A percentile compares a stretch with the other conserved stretches of the same genome.
Conservation (phyloP, 495 filamentous ascomycete species). For the Aspergillus campestris region DNA sequence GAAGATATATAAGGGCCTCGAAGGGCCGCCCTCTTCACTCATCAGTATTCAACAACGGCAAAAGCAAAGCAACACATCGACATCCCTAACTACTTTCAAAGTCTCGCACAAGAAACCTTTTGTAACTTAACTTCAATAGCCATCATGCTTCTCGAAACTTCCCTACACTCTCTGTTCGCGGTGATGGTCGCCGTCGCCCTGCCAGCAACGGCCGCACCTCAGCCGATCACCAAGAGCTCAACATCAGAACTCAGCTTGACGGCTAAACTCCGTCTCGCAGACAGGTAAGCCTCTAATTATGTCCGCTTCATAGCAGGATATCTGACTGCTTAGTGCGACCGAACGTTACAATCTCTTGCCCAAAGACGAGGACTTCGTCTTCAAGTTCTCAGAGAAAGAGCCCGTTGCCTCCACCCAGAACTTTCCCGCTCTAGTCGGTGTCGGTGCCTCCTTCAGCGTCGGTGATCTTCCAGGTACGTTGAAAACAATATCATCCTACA, state of each 20-base stretch:
- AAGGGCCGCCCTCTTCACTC: neutral
- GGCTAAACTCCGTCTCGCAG: slow-evolving; percentile 17
- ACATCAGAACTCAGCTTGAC: slow-evolving; percentile 15
- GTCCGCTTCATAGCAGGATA: neutral
- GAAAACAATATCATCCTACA: slow-evolving; percentile 8
- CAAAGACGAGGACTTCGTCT: slow-evolving; percentile 31
- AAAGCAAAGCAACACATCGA: neutral
- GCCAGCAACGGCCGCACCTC: slow-evolving; percentile 13
- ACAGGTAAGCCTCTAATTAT: slow-evolving; percentile 10
- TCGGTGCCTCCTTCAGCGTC: slow-evolving; percentile 16
- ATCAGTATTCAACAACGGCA: neutral
- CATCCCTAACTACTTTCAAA: neutral
- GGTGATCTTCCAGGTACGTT: slow-evolving; percentile 20
- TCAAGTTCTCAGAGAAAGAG: slow-evolving; percentile 27
- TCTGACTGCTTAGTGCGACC: slow-evolving; percentile 9
- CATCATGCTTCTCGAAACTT: slow-evolving; percentile 10
- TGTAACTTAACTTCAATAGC: neutral
- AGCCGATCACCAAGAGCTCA: slow-evolving; percentile 7
- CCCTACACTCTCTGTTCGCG: slow-evolving; percentile 5
- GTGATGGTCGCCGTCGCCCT: slow-evolving; percentile 6
- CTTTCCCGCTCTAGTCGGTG: slow-evolving; percentile 13
- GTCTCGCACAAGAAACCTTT: neutral
- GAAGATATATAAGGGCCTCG: slow-evolving; percentile 3
- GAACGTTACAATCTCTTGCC: slow-evolving; percentile 32
- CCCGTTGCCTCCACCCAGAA: slow-evolving; percentile 16